Conservation (phyloP, 495 filamentous ascomycete species). For the Neurospora hispaniola region DNA sequence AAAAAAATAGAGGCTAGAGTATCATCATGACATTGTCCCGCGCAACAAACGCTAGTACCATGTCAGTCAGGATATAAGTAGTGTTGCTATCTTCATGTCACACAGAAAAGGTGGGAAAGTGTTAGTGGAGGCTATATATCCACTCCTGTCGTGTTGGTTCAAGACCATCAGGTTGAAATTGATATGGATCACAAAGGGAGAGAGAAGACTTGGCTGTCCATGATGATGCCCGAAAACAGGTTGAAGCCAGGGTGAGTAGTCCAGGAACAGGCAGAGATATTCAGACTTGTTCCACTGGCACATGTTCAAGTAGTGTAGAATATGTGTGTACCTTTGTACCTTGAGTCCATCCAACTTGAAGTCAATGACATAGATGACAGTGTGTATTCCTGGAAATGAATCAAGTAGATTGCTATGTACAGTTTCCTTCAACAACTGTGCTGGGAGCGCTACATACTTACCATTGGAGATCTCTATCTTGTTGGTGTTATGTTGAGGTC, state of each 20-base stretch:
- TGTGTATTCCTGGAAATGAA: background rate
- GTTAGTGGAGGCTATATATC: background rate
- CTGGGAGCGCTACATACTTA: background rate
- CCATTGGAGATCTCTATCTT: background rate
- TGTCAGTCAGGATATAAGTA: background rate
- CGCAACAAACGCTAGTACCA: background rate
- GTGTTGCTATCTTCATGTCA: background rate
- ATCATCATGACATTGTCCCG: background rate
- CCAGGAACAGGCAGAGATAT: background rate
- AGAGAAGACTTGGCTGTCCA: background rate
- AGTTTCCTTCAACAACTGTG: background rate
- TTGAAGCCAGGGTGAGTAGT: background rate
- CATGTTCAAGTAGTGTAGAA: background rate
- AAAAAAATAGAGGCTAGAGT: background rate
- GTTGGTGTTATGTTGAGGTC: background rate
- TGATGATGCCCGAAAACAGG: background rate
- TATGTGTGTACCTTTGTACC: background rate
- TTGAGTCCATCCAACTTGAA: background rate
- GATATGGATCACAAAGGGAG: background rate
- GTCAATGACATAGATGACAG: background rate
- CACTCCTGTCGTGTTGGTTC: too few relatives aligned
- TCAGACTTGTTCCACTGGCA: background rate
- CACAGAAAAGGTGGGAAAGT: background rate
- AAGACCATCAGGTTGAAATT: background rate
- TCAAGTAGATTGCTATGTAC: background rate